phyloP scores from a whole-genome alignment of 371 early-diverging fungal species.

The Mucor sp. region DNA sequence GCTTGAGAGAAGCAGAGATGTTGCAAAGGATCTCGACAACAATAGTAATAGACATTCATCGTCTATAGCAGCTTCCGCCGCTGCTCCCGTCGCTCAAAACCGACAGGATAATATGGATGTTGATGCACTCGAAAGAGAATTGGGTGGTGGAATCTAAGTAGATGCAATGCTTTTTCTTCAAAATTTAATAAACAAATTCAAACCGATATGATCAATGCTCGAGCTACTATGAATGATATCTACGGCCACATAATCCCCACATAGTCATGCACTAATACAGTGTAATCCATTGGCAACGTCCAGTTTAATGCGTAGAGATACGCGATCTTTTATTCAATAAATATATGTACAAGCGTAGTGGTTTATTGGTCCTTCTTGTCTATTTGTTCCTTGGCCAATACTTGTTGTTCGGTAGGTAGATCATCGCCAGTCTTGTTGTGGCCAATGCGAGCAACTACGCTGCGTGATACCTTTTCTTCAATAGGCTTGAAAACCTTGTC shows the following conservation, averaged over 20 bases:
- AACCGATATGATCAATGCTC: not conserved
- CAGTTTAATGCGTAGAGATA: no score
- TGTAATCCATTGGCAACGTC: no score
- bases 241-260: no score
- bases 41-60: conserved; percentile 2
- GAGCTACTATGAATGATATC: no score
- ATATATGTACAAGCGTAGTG: not conserved
- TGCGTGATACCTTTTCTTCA: conserved; percentile 24
- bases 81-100: conserved; percentile 13
- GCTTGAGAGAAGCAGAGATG: conserved; percentile 44
- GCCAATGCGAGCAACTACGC: conserved; percentile 22
- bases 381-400: conserved; percentile 4
- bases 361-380: conserved; percentile 15
- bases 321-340: not conserved
- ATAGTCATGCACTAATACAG: no score
- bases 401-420: conserved; percentile 16
- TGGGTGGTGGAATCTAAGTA: conserved; percentile 52
- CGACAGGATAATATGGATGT: conserved; percentile 52
- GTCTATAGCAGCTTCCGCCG: conserved; percentile 24
- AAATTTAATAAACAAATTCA: not conserved
- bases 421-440: conserved; percentile 33
- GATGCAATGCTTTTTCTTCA: not conserved
- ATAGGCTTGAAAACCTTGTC: conserved; percentile 66
- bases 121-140: conserved; percentile 62
- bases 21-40: conserved; percentile 19